Percentiles rank a stretch among this genome's conserved stretches.
Conservation (phyloP, 2,329 filamentous ascomycete genomes). For the Phoma sp. region DNA sequence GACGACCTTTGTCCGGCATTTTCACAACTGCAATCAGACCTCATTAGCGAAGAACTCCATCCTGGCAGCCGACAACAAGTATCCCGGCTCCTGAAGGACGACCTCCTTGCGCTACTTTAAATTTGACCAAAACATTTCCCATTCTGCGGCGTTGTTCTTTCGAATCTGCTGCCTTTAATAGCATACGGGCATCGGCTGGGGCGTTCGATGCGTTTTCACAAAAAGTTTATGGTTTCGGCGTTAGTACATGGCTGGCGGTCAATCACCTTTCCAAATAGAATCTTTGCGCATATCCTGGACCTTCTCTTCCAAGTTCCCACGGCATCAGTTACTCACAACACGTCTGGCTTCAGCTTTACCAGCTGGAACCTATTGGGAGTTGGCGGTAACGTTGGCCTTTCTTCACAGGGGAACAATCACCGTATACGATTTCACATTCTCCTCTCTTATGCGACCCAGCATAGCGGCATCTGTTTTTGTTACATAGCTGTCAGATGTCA, state of each 20-base stretch:
- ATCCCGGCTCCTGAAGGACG: slow-evolving; percentile 57
- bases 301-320: slow-evolving; percentile 32
- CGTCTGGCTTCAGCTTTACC: slow-evolving; percentile 23
- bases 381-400: slow-evolving; percentile 39
- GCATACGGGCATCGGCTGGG: slow-evolving; percentile 19
- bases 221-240: slow-evolving; percentile 41
- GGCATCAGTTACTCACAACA: slow-evolving; percentile 32
- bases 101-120: slow-evolving; percentile 61
- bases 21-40: slow-evolving; percentile 58
- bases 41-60: slow-evolving; percentile 61
- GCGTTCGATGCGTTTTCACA: slow-evolving; percentile 34
- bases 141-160: slow-evolving; percentile 18
- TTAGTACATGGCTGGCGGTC: slow-evolving; percentile 36
- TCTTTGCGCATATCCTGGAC: slow-evolving; percentile 28
- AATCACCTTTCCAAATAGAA: slow-evolving; percentile 30
- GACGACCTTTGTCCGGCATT: slow-evolving; percentile 55
- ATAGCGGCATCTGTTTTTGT: slow-evolving; percentile 36
- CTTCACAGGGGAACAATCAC: slow-evolving; percentile 25
- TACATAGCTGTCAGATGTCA: slow-evolving; percentile 7
- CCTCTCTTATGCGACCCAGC: slow-evolving; percentile 23
- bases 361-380: slow-evolving; percentile 11
- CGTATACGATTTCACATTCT: slow-evolving; percentile 4
- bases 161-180: slow-evolving; percentile 32
- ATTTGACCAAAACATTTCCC: slow-evolving; percentile 25
- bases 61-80: slow-evolving; percentile 64